Base-by-base conservation (phyloP, 73 alveolate species). In the Paramecium caudatum region DNA sequence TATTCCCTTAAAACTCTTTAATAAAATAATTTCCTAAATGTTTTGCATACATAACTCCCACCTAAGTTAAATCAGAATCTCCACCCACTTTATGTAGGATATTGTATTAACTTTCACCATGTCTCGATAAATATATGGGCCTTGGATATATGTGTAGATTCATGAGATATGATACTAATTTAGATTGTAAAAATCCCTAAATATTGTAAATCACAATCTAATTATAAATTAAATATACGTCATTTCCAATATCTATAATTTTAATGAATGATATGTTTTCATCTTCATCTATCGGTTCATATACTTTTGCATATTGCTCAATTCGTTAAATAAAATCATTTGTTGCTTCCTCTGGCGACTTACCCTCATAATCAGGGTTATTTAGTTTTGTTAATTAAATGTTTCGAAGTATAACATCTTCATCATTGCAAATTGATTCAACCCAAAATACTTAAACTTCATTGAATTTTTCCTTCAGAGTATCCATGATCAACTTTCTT, bases 81-180 rank as follows among this genome's bases (percentile, higher is more conserved):
- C 91, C 91, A 46, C 97, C 97, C 4, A 94, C 92, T 83, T 87
- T 91, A 41, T 91, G 93, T 48, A 69, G 49, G 8, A 46, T 62
- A 84, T 94, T 94, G 83, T 90, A 92, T 84, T 43, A 61, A 32
- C 95, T 90, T 86, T 94, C 94, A 13, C 97, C 97, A 74, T 94
- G 97, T 46, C 97, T 94, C 9, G 96, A 92, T 65, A 94, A 80
- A 63, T 41, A 94, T 23, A 92, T 92, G 4, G 97, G 97, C 46
- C 96, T 74, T 8, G 90, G 90, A 61, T 90, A 91, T 5, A 92
- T 88, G 27, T 93, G 96, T 30, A 92, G 47, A 50, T 93, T 91
- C 68, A 90, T 61, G 50, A 94, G 45, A 81, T 91, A 93, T 82
- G 86, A 82, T 19, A 74, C 69, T 36, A 90, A 33, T 13, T 61